Evolutionary conservation across 2,329 filamentous ascomycete genomes (phyloP).

Genomic region (Pseudocercospora macadamiae): DNA sequence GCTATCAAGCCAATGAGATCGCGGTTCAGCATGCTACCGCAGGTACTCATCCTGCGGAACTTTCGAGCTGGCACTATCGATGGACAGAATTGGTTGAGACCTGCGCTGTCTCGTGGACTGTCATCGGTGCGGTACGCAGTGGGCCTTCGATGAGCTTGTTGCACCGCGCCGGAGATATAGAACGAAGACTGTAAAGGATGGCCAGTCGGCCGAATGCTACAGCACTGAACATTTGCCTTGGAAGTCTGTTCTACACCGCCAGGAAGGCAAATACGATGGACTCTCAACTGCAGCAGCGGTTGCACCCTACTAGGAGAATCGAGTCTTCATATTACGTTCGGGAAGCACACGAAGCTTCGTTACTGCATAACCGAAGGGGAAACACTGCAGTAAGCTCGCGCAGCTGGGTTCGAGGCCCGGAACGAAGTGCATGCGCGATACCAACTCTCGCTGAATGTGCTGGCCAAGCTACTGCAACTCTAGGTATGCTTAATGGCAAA

Average conservation of each 20-base stretch:
- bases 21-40: constrained; percentile 4
- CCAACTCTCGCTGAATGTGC: constrained; percentile 15
- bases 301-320: neutral
- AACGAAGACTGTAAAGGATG: no score
- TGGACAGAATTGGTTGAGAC: neutral
- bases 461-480: constrained; percentile 23
- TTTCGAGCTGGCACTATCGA: constrained; percentile 1
- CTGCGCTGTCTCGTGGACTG: constrained; percentile 1
- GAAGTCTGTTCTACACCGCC: constrained; percentile 6
- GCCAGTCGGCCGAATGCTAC: no score
- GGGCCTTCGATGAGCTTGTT: neutral
- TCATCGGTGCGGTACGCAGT: neutral
- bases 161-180: constrained; percentile 2
- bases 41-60: neutral
- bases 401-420: constrained; percentile 7
- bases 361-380: neutral
- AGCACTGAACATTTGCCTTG: no score
- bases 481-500: constrained; percentile 23
- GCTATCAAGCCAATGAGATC: no score
- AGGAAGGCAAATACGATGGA: constrained; percentile 12
- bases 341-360: constrained; percentile 1
- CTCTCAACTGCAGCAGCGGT: constrained; percentile 25
- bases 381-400: neutral
- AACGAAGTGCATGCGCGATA: constrained; percentile 19
- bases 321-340: neutral